Base-by-base conservation (phyloP, 345 rosid genomes). In the Camelina laxa region DNA sequence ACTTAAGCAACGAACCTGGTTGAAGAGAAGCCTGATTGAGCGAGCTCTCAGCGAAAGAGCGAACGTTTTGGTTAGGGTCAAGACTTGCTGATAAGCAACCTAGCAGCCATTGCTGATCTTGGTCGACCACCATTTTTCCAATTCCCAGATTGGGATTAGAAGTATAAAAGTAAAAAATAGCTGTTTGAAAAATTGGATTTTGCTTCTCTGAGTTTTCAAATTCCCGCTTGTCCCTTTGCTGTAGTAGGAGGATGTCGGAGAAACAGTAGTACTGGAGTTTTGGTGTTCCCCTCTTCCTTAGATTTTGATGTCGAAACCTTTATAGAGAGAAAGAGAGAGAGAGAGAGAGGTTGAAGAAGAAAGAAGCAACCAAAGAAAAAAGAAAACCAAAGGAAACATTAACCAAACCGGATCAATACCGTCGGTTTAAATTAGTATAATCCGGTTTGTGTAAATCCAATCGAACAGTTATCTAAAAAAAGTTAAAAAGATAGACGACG, bases 31-130 rank as follows among this genome's bases (percentile, higher is more conserved):
- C 97, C 69, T 88, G 96, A 70, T 79, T 71, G 47, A 94, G 96
- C 9, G 96, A 90, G 44, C 91, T 82, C 82, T 94, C 97, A 0
- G 97, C 91, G 80, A 87, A 94, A 41, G 96, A 88, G 58, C 97
- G 95, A 80, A 88, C 86, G 62, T 85, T 88, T 65, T 84, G 91
- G 82, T 80, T 85, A 67, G 91, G 96, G 76, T 94, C 97, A 17
- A 94, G 93, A 44, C 93, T 90, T 39, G 97, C 95, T 64, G 89
- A 81, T 76, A 94, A 82, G 85, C 96, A 91, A 65, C 85, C 88
- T 49, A 89, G 84, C 7, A 94, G 86, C 98, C 98, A 94, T 57
- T 91, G 92, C 80, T 90, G 96, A 77, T 91, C 96, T 76, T 84
- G 84, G 82, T 90, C 93, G 33, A 84, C 80, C 41, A 63, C 79